These are phyloP conservation scores for Suillus subluteus DNA, from an alignment of 768 basidiomycete species.

Conservation along the genomic window DNA sequence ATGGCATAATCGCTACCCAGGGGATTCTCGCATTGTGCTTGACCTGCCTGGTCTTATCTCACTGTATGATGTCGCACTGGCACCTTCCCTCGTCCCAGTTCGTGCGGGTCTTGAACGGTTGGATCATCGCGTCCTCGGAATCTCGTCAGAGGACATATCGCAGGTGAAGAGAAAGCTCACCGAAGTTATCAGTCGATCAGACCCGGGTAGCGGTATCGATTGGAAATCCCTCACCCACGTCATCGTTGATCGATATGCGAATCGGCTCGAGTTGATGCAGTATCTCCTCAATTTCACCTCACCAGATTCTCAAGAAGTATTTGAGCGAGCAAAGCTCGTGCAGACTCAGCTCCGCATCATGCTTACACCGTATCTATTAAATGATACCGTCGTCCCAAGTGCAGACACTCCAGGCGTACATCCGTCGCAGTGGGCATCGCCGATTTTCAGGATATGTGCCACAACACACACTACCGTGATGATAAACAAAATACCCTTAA, in stretches of 20 bases:
- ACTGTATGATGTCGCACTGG: conserved; percentile 31
- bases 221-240: conserved; percentile 44
- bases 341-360: conserved; percentile 27
- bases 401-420: neutral
- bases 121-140: conserved; percentile 22
- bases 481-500: neutral
- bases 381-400: conserved; percentile 10
- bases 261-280: conserved; percentile 43
- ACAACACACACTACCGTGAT: conserved; percentile 16
- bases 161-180: conserved; percentile 13
- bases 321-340: conserved; percentile 13
- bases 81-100: conserved; percentile 20
- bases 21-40: conserved; percentile 30
- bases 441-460: conserved; percentile 16
- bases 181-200: conserved; percentile 9
- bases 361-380: conserved; percentile 19
- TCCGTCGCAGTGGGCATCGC: conserved; percentile 16
- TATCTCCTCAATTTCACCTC: conserved; percentile 35
- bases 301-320: conserved; percentile 18
- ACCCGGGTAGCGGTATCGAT: conserved; percentile 38
- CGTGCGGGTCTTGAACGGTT: conserved; percentile 21
- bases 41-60: conserved; percentile 26
- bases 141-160: conserved; percentile 19
- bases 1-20: conserved; percentile 30
- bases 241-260: conserved; percentile 45